phyloP scores from a whole-genome alignment of 2,329 filamentous ascomycete genomes.

The Dichotomopilus funicola region DNA sequence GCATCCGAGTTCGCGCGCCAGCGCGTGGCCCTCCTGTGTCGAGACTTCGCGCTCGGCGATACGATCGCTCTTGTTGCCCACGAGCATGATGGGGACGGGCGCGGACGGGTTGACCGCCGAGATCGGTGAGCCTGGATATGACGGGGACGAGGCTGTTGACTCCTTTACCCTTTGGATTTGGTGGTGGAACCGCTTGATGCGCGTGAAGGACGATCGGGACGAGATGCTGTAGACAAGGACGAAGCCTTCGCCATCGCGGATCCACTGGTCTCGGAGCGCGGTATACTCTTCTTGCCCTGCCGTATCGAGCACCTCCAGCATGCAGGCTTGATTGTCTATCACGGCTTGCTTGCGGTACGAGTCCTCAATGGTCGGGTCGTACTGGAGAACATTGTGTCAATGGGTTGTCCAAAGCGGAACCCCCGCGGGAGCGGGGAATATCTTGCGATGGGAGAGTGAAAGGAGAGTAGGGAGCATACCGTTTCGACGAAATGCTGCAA shows the following conservation, averaged over 20 bases:
- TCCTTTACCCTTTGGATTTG: constrained; percentile 98
- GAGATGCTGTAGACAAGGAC: constrained; percentile 98
- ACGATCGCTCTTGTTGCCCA: constrained; percentile 97
- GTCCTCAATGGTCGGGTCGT: constrained; percentile 83
- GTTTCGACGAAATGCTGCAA: constrained; percentile 98
- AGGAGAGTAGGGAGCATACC: constrained; percentile 38
- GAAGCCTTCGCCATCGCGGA: constrained; percentile 94
- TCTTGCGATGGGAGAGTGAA: not conserved
- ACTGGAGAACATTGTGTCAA: constrained; percentile 41
- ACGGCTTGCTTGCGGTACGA: constrained; percentile 85
- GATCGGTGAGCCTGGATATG: constrained; percentile 69
- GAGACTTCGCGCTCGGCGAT: constrained; percentile 95
- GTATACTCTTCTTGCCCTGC: constrained; percentile 99
- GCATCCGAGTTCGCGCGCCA: constrained; percentile 87
- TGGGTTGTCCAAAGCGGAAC: constrained; percentile 2
- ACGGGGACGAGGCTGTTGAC: constrained; percentile 68
- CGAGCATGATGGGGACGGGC: constrained; percentile 91
- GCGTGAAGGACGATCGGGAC: constrained; percentile 86
- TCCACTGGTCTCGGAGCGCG: constrained; percentile 94
- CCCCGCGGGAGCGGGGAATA: not conserved
- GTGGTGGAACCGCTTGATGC: constrained; percentile 92
- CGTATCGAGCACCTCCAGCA: constrained; percentile 95
- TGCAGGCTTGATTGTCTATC: constrained; percentile 91
- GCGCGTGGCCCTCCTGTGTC: constrained; percentile 86
- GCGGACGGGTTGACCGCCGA: constrained; percentile 52